Evolutionary conservation across 2,329 filamentous ascomycete species (phyloP), one percentile per base, ranked within the genome.

Genomic region (Aureobasidium sp.): DNA sequence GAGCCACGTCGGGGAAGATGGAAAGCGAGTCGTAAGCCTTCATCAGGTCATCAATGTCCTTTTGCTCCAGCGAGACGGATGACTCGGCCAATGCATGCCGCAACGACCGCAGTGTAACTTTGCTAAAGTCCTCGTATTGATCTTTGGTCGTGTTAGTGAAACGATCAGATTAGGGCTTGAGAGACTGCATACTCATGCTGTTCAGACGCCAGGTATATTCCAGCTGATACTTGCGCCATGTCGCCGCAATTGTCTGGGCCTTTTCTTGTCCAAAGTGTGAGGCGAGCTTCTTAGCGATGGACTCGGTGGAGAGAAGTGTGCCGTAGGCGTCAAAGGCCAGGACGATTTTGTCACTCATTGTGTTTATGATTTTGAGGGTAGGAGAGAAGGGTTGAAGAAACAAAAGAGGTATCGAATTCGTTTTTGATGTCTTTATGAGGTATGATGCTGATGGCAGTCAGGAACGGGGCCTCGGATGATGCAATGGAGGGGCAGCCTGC

Each of bases 171-270:
- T 25, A 17, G 11, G 42, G 29, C 15, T 19, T 31, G 43, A 35
- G 15, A 46, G 10, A 19, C 13, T 35, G 71, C 75, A 63, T 74
- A 87, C 88, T 80, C 87, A 91, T 91, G 77, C 83, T 86, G 67
- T 85, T 90, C 64, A 87, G 73, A 55, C 88, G 78, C 86, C 86
- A 91, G 40, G 87, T 89, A 67, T 90, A 92, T 71, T 90, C 88
- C 9, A 91, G 76, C 71, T 91, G 88, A 67, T 86, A 86, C 31
- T 80, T 79, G 60, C 88, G 78, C 82, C 87, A 90, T 67, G 82
- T 71, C 17, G 78, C 70, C 4, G 86, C 82, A 33, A 90, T 77
- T 0, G 71, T 71, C 25, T 77, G 72, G 2, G 84, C 83, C 64
- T 80, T 79, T 5, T 84, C 81, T 31, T 80, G 70, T 7, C 81